Evolutionary conservation across 208 protist species (phyloP).

Genomic region (Angomonas ambiguus): DNA sequence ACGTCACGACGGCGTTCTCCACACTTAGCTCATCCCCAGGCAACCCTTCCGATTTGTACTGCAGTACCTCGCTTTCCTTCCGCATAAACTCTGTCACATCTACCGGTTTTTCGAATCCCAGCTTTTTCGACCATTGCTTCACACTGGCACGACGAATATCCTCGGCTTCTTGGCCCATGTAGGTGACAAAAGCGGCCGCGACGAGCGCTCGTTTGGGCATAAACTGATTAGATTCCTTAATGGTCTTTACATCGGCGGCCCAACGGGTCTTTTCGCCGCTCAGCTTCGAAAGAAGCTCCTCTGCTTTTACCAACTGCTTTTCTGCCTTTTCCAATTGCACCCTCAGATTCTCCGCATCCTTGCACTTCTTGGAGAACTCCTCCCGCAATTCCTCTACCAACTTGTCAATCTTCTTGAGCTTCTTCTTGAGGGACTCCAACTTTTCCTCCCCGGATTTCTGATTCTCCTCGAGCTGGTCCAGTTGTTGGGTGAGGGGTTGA

Average conservation of each 20-base stretch:
- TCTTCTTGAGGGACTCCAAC: constrained; percentile 69
- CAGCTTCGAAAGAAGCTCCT: constrained; percentile 93
- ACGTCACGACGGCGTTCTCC: constrained; percentile 96
- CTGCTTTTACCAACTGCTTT: constrained; percentile 84
- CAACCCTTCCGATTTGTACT: constrained; percentile 94
- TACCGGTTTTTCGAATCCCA: constrained; percentile 34
- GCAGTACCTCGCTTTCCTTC: constrained; percentile 91
- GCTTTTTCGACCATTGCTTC: constrained; percentile 71
- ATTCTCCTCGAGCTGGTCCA: constrained; percentile 78
- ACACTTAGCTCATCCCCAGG: constrained; percentile 92
- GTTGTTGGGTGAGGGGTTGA: constrained; percentile 77
- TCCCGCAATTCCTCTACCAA: constrained; percentile 73
- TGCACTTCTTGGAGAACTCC: constrained; percentile 88
- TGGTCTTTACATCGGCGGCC: constrained; percentile 68
- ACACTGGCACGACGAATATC: constrained; percentile 68
- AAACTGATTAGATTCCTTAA: constrained; percentile 53
- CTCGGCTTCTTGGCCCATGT: constrained; percentile 85
- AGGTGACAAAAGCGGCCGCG: constrained; percentile 90
- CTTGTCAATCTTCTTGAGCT: constrained; percentile 87
- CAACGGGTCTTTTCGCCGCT: constrained; percentile 94
- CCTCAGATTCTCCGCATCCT: constrained; percentile 91
- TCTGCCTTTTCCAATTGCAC: constrained; percentile 86
- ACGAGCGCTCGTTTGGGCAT: constrained; percentile 88
- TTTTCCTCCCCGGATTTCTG: constrained; percentile 73
- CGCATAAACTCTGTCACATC: constrained; percentile 87